Base-by-base conservation (phyloP, 345 rosid genomes). In the Salix koriyanagi region DNA sequence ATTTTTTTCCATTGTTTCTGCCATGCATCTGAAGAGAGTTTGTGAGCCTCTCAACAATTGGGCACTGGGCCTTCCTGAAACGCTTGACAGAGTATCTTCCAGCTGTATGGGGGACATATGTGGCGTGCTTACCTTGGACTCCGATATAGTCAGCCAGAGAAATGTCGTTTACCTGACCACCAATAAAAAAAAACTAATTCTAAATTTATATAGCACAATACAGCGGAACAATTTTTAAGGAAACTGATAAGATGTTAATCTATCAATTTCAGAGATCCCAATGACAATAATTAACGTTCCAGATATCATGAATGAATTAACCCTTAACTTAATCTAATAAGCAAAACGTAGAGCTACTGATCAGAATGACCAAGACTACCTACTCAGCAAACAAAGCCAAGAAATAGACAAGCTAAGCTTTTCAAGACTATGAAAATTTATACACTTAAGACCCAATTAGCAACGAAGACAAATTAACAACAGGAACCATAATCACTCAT, bases 11-110 rank as follows among this genome's bases (percentile, higher is more conserved):
- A 6, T 94, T 95, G 86, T 95, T 95, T 14, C 98, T 84, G 1
- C 98, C 98, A 7, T 95, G 93, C 98, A 95, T 95, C 99, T 93
- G 93, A 8, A 95, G 89, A 9, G 98, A 91, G 86, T 95, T 95
- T 0, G 99, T 93, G 14, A 94, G 92, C 88, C 98, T 86, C 90
- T 94, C 97, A 6, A 92, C 91, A 46, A 94, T 91, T 7, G 97
- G 98, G 87, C 98, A 94, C 36, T 94, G 97, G 15, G 98, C 97
- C 85, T 94, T 94, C 75, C 98, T 87, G 90, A 94, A 94, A 16
- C 98, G 90, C 83, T 94, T 92, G 21, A 87, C 94, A 1, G 98
- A 92, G 89, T 94, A 94, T 84, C 98, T 84, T 41, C 97, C 97
- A 74, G 97, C 94, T 23, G 98, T 94, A 89, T 94, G 97, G 3